A percentile compares a stretch with the other conserved stretches of the same genome.
Conservation (phyloP, 192 early-diverging fungal genomes). For the Nowakowskiella sp. region DNA sequence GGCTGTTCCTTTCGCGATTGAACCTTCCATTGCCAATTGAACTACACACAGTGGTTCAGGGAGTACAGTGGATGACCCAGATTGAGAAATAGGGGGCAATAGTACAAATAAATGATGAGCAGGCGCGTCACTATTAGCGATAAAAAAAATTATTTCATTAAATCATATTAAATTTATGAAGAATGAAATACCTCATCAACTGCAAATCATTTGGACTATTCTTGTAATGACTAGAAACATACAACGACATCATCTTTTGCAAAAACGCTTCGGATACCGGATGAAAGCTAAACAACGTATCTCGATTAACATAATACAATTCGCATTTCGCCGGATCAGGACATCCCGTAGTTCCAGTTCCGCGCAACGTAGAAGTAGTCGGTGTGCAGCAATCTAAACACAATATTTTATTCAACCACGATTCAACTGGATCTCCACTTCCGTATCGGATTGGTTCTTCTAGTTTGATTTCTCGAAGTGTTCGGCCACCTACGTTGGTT, state of each 20-base stretch:
- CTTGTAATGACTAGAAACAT: conserved; percentile 98
- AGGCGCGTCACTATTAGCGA: conserved; percentile 78
- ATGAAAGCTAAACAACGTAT: conserved; percentile 97
- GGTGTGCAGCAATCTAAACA: conserved; percentile 72
- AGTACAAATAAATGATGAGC: conserved; percentile 97
- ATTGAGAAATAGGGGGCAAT: conserved; percentile 75
- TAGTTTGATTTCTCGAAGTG: conserved; percentile 82
- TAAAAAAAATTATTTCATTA: not conserved
- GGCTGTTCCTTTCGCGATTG: conserved; percentile 81
- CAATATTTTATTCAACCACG: conserved; percentile 90
- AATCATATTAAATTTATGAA: not conserved
- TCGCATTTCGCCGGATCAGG: conserved; percentile 92
- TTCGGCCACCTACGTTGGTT: conserved; percentile 34
- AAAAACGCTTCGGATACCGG: conserved; percentile 93
- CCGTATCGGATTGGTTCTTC: conserved; percentile 94
- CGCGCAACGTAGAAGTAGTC: conserved; percentile 10
- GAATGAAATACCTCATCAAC: conserved; percentile 58
- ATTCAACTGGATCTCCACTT: conserved; percentile 76
- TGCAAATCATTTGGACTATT: conserved; percentile 98
- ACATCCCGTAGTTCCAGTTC: conserved; percentile 46
- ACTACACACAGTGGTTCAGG: conserved; percentile 93
- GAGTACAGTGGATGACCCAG: conserved; percentile 44
- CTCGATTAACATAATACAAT: conserved; percentile 93
- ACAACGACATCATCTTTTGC: conserved; percentile 95
- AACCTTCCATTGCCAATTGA: conserved; percentile 88